phyloP scores from a whole-genome alignment of 2,329 filamentous ascomycete genomes.

The Aspergillus sojae region DNA sequence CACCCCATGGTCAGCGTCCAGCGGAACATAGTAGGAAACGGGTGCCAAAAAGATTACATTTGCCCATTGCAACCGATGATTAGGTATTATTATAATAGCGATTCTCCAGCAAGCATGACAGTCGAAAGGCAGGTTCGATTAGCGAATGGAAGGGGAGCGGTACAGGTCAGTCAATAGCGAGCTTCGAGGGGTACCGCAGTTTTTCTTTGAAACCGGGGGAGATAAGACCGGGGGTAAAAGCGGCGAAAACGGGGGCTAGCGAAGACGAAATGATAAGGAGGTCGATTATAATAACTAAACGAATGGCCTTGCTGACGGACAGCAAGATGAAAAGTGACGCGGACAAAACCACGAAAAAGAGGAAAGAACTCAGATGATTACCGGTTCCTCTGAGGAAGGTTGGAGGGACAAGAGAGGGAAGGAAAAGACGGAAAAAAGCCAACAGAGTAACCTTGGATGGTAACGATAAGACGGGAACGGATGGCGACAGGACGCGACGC shows the following conservation, averaged over 20 bases:
- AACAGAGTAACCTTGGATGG: conserved; percentile 7
- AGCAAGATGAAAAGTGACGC: conserved; percentile 17
- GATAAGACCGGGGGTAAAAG: neutral
- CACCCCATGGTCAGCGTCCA: conserved; percentile 7
- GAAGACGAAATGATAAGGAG: neutral
- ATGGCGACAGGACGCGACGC: conserved; percentile 24
- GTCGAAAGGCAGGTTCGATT: conserved; percentile 11
- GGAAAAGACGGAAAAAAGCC: conserved; percentile 10
- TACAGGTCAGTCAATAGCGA: neutral
- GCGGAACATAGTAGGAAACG: neutral
- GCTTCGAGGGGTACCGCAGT: neutral
- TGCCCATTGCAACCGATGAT: conserved; percentile 37
- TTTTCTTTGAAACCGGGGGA: neutral
- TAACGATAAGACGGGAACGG: conserved; percentile 25
- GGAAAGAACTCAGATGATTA: conserved; percentile 4
- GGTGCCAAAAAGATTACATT: conserved; percentile 34
- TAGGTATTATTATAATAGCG: conserved; percentile 13
- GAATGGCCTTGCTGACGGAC: conserved; percentile 16
- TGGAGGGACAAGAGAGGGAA: neutral
- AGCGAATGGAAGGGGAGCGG: conserved; percentile 3
- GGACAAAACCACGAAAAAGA: conserved; percentile 2
- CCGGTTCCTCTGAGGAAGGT: neutral
- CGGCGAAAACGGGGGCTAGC: neutral
- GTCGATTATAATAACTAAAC: conserved; percentile 11
- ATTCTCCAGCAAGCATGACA: conserved; percentile 36